A percentile compares a stretch with the other conserved stretches of the same genome.
These are phyloP conservation scores for Colletotrichum sidae DNA, from an alignment of 2,329 filamentous ascomycete genomes.

Conservation along the genomic window DNA sequence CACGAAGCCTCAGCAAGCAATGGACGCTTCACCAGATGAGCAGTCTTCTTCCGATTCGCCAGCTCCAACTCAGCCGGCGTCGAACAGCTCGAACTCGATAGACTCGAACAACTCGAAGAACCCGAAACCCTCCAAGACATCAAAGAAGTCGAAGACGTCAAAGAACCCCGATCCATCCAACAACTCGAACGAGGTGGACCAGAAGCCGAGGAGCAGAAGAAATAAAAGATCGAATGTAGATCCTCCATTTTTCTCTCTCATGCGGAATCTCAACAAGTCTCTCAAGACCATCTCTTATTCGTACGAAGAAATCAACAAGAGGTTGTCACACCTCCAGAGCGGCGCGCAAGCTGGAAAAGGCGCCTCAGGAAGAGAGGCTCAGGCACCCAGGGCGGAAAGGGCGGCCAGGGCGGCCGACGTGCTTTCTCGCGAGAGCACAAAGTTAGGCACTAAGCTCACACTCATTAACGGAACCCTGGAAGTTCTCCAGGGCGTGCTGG, in stretches of 20 bases:
- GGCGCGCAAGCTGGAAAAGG: background rate
- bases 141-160: no score
- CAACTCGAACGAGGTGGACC: no score
- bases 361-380: background rate
- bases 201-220: no score
- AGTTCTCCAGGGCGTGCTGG: conserved; percentile 52
- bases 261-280: no score
- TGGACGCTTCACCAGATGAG: background rate
- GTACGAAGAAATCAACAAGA: conserved; percentile 34
- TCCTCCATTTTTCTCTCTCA: background rate
- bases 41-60: no score
- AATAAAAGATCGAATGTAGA: no score
- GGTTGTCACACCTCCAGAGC: conserved; percentile 2
- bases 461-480: conserved; percentile 51
- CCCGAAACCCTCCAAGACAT: no score
- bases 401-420: background rate
- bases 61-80: no score
- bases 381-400: background rate
- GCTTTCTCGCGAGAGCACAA: conserved; percentile 15
- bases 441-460: conserved; percentile 39
- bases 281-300: no score
- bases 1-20: background rate
- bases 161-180: no score
- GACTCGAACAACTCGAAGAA: no score
- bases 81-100: no score